Conservation (phyloP, 257 asterid species). For the Scutellaria minor region DNA sequence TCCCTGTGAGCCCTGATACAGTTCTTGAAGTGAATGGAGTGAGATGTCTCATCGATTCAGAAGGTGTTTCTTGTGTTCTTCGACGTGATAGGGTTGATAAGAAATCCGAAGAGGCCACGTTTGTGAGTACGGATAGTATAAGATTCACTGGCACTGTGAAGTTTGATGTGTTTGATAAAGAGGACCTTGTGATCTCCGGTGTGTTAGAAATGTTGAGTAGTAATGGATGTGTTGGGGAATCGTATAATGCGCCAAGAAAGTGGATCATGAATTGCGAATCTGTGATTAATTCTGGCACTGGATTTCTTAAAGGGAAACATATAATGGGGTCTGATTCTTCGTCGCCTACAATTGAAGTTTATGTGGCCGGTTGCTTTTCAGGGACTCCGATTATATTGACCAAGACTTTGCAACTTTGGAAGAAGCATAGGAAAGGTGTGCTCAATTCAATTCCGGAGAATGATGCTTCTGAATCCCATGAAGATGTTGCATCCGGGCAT, state of each 20-base stretch:
- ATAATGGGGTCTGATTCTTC: slow-evolving; percentile 49
- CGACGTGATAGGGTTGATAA: slow-evolving; percentile 76
- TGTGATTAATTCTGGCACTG: slow-evolving; percentile 54
- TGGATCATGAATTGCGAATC: slow-evolving; percentile 84
- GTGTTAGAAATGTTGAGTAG: slow-evolving; percentile 56
- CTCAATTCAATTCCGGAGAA: slow-evolving; percentile 75
- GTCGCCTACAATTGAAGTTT: slow-evolving; percentile 77
- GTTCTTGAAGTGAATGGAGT: slow-evolving; percentile 81
- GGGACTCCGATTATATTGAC: slow-evolving; percentile 84
- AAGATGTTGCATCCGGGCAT: slow-evolving; percentile 48
- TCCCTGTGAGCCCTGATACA: slow-evolving; percentile 66
- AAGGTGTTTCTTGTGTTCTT: slow-evolving; percentile 72
- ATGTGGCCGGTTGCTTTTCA: slow-evolving; percentile 77
- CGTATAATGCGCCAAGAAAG: slow-evolving; percentile 37
- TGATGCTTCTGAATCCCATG: slow-evolving; percentile 50
- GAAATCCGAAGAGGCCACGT: slow-evolving; percentile 89
- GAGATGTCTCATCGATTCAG: slow-evolving; percentile 60
- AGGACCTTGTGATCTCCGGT: slow-evolving; percentile 71
- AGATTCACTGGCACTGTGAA: slow-evolving; percentile 72
- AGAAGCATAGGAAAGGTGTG: slow-evolving; percentile 64
- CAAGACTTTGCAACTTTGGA: slow-evolving; percentile 71
- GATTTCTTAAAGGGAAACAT: slow-evolving; percentile 75
- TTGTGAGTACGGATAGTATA: slow-evolving; percentile 78
- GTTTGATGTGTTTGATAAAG: slow-evolving; percentile 70
- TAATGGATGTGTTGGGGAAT: slow-evolving; percentile 62